phyloP scores from a whole-genome alignment of 2,329 filamentous ascomycete genomes.

The Aspergillus felis region DNA sequence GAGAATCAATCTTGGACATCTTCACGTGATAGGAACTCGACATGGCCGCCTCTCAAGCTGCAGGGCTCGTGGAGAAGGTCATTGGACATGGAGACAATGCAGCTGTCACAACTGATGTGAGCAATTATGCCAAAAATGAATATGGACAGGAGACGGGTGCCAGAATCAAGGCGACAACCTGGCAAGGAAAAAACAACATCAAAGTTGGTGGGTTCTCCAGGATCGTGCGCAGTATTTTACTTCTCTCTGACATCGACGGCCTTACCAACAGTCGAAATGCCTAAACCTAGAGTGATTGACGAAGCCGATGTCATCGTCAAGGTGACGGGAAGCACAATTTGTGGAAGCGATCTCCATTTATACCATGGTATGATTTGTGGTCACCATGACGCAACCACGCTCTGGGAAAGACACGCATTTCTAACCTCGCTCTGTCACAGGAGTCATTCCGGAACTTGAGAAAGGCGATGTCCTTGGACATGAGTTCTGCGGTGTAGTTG shows the following conservation, averaged over 20 bases:
- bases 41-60: slow-evolving; percentile 64
- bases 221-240: background rate
- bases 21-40: background rate
- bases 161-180: slow-evolving; percentile 75
- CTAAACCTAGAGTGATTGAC: slow-evolving; percentile 70
- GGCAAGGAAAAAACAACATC: slow-evolving; percentile 79
- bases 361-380: slow-evolving; percentile 31
- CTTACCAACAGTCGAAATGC: slow-evolving; percentile 51
- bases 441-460: slow-evolving; percentile 54
- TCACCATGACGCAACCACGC: background rate
- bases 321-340: slow-evolving; percentile 64
- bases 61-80: slow-evolving; percentile 61
- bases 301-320: slow-evolving; percentile 74
- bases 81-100: slow-evolving; percentile 66
- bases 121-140: slow-evolving; percentile 57
- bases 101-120: slow-evolving; percentile 64
- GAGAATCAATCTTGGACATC: background rate
- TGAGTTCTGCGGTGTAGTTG: slow-evolving; percentile 51
- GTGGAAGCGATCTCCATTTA: slow-evolving; percentile 57
- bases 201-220: slow-evolving; percentile 50
- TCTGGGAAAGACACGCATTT: background rate
- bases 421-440: slow-evolving; percentile 19
- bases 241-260: background rate
- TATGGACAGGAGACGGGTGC: slow-evolving; percentile 51
- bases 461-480: slow-evolving; percentile 66